Conservation (phyloP, 2,329 filamentous ascomycete species). For the Colletotrichum scovillei region DNA sequence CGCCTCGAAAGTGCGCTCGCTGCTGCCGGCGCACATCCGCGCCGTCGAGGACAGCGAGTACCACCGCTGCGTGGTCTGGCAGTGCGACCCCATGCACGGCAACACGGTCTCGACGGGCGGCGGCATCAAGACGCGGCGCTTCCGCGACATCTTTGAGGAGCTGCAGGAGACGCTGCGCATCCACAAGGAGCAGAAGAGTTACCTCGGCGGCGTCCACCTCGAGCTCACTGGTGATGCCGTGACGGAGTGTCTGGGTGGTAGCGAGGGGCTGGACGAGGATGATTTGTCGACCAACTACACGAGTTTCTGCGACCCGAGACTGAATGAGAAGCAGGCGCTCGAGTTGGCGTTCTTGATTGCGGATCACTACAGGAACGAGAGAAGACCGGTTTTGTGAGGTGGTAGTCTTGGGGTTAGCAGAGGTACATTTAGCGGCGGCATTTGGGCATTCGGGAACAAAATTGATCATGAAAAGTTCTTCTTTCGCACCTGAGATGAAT, state of each 20-base stretch:
- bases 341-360: constrained; percentile 95
- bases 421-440: not conserved
- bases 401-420: not conserved
- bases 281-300: constrained; percentile 93
- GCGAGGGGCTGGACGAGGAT: constrained; percentile 86
- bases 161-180: constrained; percentile 85
- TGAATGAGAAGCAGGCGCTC: constrained; percentile 98
- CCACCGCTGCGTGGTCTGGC: constrained; percentile 82
- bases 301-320: constrained; percentile 91
- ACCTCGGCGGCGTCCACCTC: constrained; percentile 92
- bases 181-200: constrained; percentile 84
- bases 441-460: not conserved
- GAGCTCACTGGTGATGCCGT: constrained; percentile 96
- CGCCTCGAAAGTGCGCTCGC: constrained; percentile 76
- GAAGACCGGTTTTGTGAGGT: constrained; percentile 35
- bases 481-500: not conserved
- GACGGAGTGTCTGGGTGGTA: constrained; percentile 94
- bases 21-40: constrained; percentile 87
- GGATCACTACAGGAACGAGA: constrained; percentile 72
- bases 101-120: constrained; percentile 75
- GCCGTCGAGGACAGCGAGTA: constrained; percentile 85
- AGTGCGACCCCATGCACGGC: constrained; percentile 99
- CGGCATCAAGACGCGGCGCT: constrained; percentile 92
- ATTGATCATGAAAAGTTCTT: constrained; percentile 19
- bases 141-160: constrained; percentile 90